These are phyloP conservation scores for Leersia perrieri DNA, from an alignment of 176 grass and related monocot genomes.

Conservation along the genomic window DNA sequence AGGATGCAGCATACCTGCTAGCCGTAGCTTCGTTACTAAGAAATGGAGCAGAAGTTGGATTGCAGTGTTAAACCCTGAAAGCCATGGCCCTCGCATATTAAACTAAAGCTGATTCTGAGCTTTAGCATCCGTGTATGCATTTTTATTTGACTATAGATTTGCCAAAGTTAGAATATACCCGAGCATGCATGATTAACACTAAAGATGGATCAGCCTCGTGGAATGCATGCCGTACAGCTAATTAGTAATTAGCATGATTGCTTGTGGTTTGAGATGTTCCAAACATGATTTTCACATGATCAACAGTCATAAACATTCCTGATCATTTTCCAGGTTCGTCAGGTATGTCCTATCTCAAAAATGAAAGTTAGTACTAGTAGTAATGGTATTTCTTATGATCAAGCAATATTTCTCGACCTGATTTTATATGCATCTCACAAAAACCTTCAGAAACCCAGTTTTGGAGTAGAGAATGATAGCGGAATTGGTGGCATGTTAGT, in stretches of 20 bases:
- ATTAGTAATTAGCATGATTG: background rate
- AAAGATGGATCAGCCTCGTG: conserved; percentile 21
- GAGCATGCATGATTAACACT: background rate
- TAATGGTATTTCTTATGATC: too few relatives aligned
- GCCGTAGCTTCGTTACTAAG: conserved; percentile 44
- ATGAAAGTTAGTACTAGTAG: too few relatives aligned
- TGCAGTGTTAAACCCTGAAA: conserved; percentile 17
- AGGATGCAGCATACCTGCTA: background rate
- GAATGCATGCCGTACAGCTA: conserved; percentile 7
- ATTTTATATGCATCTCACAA: background rate
- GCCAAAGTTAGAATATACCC: background rate
- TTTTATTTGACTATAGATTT: conserved; percentile 20
- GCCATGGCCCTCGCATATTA: background rate
- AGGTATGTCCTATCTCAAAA: background rate
- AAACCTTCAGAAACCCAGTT: background rate
- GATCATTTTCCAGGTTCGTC: background rate
- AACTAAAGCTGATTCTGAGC: background rate
- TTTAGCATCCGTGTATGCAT: background rate
- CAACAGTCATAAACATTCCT: background rate
- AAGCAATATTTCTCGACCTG: background rate
- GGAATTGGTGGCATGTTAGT: background rate
- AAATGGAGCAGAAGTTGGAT: conserved; percentile 1
- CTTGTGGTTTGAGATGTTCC: background rate
- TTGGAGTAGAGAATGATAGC: background rate
- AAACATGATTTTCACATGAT: conserved; percentile 20